Base-by-base conservation (phyloP, 139 green algal genomes). In the Zygnema cylindricum region DNA sequence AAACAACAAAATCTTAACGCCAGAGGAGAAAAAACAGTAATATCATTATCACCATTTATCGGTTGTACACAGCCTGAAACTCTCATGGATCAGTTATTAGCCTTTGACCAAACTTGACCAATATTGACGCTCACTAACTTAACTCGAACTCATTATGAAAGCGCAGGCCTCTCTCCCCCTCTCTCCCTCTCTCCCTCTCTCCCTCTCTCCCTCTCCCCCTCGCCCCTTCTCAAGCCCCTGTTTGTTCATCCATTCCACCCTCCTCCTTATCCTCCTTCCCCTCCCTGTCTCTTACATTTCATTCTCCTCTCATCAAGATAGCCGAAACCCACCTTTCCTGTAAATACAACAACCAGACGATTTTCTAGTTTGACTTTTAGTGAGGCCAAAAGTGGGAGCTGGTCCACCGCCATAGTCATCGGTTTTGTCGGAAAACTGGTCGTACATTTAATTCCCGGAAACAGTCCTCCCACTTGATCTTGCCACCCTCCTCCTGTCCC, bases 401-500 rank as follows among this genome's bases (percentile, higher is more conserved):
- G 11, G 2, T 86, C 36, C 63, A 91, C 82, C 35, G n/a, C 25
- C 25, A 90, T 33, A 71, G 41, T 73, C 23, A 91, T 43, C 38
- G 86, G 82, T 30, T 43, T 39, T 22, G 82, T 87, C 33, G 86
- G 86, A 0, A 87, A 35, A 42, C 82, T 90, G 86, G 82, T 71
- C 25, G 86, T 85, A 79, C 82, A 90, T 42, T 90, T 90, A 32
- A 85, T 54, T 40, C 86, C 86, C 16, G 82, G 86, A 42, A 76
- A 90, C n/a, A 90, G 86, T 2, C 39, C 86, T 1, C 87, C 87
- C 33, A 91, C 87, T 77, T 93, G 90, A 86, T 93, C 90, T 75
- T 93, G 90, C 90, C 90, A 93, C 11, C 90, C 90, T 43, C 90
- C 90, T n/a, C 90, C 90, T 0, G 90, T 89, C 43, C 84, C 84